phyloP scores from a whole-genome alignment of 257 asterid species.

The Nicotiana benthamiana region DNA sequence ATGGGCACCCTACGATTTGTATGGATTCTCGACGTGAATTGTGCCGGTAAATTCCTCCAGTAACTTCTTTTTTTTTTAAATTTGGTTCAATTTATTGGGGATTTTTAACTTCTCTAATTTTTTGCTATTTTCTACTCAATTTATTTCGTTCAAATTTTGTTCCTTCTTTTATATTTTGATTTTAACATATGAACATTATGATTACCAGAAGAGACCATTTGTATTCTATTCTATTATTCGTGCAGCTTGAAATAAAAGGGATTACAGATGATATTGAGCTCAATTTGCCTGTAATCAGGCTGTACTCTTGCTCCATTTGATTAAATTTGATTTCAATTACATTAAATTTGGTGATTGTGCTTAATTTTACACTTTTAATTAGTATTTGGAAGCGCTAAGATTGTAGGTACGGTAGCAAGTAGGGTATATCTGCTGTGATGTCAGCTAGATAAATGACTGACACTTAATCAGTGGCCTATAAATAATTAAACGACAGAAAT shows the following conservation, averaged over 20 bases:
- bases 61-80: conserved; percentile 5
- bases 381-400: not conserved
- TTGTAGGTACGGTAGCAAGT: not conserved
- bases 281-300: not conserved
- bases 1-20: conserved; percentile 84
- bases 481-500: not conserved
- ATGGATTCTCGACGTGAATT: conserved; percentile 33
- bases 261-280: conserved; percentile 10
- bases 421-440: not conserved
- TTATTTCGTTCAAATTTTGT: conserved; percentile 24
- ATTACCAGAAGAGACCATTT: conserved; percentile 14
- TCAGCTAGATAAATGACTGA: conserved; percentile 3
- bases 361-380: not conserved
- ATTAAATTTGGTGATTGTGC: not conserved
- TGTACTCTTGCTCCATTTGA: not conserved
- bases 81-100: conserved; percentile 3
- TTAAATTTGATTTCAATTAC: not conserved
- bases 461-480: conserved; percentile 3
- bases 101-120: conserved; percentile 11
- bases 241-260: conserved; percentile 19
- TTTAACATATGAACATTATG: conserved; percentile 26
- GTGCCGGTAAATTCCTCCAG: conserved; percentile 56
- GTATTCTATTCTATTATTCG: conserved; percentile 26
- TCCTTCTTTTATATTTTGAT: conserved; percentile 14
- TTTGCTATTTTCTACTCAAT: not conserved